Evolutionary conservation across 768 basidiomycete genomes (phyloP).

Genomic region (Kwoniella pini): DNA sequence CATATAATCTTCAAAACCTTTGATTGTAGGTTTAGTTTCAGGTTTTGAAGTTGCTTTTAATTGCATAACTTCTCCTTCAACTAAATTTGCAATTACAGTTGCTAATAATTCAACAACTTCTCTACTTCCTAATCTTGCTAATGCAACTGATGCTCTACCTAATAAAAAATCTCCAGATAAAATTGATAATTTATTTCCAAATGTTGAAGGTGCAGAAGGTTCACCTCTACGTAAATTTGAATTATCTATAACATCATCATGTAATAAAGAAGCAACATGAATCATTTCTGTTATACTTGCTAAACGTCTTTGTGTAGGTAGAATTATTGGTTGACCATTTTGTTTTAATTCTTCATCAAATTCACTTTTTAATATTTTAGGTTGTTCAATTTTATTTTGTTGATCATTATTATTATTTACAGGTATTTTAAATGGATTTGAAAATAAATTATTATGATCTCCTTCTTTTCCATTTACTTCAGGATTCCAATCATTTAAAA

Average conservation of each 20-base stretch:
- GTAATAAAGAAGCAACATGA: constrained; percentile 88
- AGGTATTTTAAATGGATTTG: constrained; percentile 46
- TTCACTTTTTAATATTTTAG: constrained; percentile 33
- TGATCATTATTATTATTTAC: too few species aligned
- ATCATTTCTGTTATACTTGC: constrained; percentile 99
- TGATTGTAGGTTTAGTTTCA: constrained; percentile 44
- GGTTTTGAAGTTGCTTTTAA: constrained; percentile 56
- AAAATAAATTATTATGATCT: constrained; percentile 33
- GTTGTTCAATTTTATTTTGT: constrained; percentile 2
- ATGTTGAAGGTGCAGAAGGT: constrained; percentile 70
- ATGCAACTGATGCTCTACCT: constrained; percentile 81
- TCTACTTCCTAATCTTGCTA: constrained; percentile 77
- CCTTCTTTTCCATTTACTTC: constrained; percentile 46
- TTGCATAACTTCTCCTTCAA: constrained; percentile 94
- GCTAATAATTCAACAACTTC: constrained; percentile 94
- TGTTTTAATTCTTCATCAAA: constrained; percentile 33
- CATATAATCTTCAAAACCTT: constrained; percentile 66
- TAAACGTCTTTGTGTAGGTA: constrained; percentile 87
- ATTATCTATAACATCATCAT: constrained; percentile 83
- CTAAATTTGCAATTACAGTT: constrained; percentile 87
- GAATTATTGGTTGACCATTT: constrained; percentile 55
- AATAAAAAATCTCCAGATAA: constrained; percentile 95
- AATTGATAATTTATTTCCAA: constrained; percentile 90
- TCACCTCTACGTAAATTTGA: constrained; percentile 70
- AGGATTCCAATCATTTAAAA: constrained; percentile 89